A percentile compares a stretch with the other conserved stretches of the same genome.
Conservation (phyloP, 2,329 filamentous ascomycete species). For the Fusarium coffeatum region DNA sequence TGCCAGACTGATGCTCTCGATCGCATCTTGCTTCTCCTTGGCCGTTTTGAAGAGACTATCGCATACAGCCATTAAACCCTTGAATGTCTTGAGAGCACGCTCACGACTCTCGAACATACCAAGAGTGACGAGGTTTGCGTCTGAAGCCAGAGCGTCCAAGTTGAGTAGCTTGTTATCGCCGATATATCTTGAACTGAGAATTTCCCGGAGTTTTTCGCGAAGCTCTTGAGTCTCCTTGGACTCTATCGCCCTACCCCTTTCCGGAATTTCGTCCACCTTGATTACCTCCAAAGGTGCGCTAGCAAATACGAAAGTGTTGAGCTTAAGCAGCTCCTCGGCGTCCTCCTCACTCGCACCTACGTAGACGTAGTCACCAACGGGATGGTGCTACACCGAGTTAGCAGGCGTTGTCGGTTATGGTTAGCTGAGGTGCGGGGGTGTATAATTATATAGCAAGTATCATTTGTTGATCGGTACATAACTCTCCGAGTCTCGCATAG, state of each 20-base stretch:
- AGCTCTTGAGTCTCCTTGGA: constrained; percentile 68
- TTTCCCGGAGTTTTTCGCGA: constrained; percentile 74
- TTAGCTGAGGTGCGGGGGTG: constrained; percentile 38
- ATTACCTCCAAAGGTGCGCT: constrained; percentile 69
- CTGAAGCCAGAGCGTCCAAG: constrained; percentile 80
- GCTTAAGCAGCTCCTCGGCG: constrained; percentile 71
- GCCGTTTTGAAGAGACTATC: constrained; percentile 79
- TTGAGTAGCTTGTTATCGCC: constrained; percentile 79
- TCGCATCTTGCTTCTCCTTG: constrained; percentile 78
- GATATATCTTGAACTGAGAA: constrained; percentile 82
- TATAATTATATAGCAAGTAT: constrained; percentile 37
- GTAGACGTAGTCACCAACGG: constrained; percentile 75
- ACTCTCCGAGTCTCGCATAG: constrained; percentile 37
- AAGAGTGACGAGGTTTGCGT: constrained; percentile 76
- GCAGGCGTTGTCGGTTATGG: constrained; percentile 59
- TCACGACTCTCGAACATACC: constrained; percentile 80
- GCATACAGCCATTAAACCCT: constrained; percentile 88
- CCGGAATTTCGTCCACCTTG: constrained; percentile 58
- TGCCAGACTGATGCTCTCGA: constrained; percentile 84
- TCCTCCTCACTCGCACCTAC: constrained; percentile 74
- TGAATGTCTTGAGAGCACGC: constrained; percentile 87
- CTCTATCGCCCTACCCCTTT: constrained; percentile 55
- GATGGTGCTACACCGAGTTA: constrained; percentile 78
- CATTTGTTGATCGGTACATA: constrained; percentile 35
- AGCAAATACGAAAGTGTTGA: constrained; percentile 77